These are phyloP conservation scores for Penicillium sp. DNA, from an alignment of 2,329 filamentous ascomycete species.

Conservation along the genomic window DNA sequence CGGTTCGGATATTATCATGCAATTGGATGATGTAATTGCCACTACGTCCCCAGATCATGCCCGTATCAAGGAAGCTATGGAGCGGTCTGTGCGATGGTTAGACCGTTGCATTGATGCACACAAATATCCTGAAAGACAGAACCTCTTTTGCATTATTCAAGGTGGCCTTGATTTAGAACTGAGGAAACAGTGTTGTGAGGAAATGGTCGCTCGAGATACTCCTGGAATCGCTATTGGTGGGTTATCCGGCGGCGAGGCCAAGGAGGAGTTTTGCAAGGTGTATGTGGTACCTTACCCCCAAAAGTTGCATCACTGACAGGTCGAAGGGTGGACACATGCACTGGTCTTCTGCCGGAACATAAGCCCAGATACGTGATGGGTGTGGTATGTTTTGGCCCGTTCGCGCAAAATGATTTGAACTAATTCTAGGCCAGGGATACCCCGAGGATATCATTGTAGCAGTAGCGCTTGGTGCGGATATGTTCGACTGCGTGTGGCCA, in stretches of 20 bases:
- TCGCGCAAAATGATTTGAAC: slow-evolving; percentile 1
- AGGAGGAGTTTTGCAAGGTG: slow-evolving; percentile 86
- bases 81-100: slow-evolving; percentile 90
- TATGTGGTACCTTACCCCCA: slow-evolving; percentile 26
- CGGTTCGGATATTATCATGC: slow-evolving; percentile 98
- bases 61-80: slow-evolving; percentile 92
- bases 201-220: slow-evolving; percentile 88
- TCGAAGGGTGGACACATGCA: slow-evolving; percentile 72
- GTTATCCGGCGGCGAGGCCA: slow-evolving; percentile 90
- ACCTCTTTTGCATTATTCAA: slow-evolving; percentile 98
- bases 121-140: slow-evolving; percentile 76
- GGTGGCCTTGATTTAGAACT: slow-evolving; percentile 87
- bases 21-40: slow-evolving; percentile 95
- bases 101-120: slow-evolving; percentile 93
- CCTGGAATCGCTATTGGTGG: slow-evolving; percentile 97
- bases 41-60: slow-evolving; percentile 87
- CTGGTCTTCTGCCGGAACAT: slow-evolving; percentile 74
- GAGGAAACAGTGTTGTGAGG: slow-evolving; percentile 74
- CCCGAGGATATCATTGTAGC: slow-evolving; percentile 94
- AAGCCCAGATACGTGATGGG: slow-evolving; percentile 99
- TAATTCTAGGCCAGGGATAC: slow-evolving; percentile 61
- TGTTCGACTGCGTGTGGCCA: slow-evolving; percentile 99
- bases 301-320: slow-evolving; percentile 1
- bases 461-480: slow-evolving; percentile 90
- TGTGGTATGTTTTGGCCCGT: slow-evolving; percentile 55